A percentile compares a stretch with the other conserved stretches of the same genome.
These are phyloP conservation scores for Penicillium sp. DNA, from an alignment of 2,329 filamentous ascomycete genomes.

Conservation along the genomic window DNA sequence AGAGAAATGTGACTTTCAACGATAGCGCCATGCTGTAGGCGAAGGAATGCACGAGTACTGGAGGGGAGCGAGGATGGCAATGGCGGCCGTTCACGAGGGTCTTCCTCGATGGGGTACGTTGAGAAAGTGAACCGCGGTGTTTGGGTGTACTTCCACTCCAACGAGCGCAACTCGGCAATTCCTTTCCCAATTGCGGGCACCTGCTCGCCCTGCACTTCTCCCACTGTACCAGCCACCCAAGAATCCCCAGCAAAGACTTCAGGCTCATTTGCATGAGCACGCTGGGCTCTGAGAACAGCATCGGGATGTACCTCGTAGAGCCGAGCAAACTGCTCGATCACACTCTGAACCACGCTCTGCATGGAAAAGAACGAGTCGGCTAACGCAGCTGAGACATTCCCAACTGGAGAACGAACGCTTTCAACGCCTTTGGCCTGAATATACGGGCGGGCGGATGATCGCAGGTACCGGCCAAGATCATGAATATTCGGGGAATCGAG, in stretches of 20 bases:
- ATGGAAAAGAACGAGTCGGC: conserved; percentile 51
- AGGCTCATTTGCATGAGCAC: conserved; percentile 33
- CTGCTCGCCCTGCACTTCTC: conserved; percentile 49
- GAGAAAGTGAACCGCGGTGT: conserved; percentile 79
- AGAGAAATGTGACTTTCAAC: conserved; percentile 41
- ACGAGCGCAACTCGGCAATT: conserved; percentile 51
- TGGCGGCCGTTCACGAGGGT: conserved; percentile 56
- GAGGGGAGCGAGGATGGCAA: conserved; percentile 50
- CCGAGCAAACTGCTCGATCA: conserved; percentile 62
- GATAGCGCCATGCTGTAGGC: conserved; percentile 41
- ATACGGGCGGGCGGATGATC: conserved; percentile 72
- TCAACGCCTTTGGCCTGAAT: conserved; percentile 83
- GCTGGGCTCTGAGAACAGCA: conserved; percentile 32
- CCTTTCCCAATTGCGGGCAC: conserved; percentile 59
- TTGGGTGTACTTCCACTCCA: conserved; percentile 75
- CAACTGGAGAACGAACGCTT: conserved; percentile 81
- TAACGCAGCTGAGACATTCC: conserved; percentile 66
- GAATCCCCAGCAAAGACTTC: conserved; percentile 35
- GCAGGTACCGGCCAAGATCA: conserved; percentile 66
- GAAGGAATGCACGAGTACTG: conserved; percentile 43
- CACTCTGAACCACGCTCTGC: conserved; percentile 51
- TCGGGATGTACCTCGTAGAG: conserved; percentile 59
- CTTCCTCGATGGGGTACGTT: conserved; percentile 57
- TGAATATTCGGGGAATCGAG: conserved; percentile 72
- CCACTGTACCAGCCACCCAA: conserved; percentile 48